phyloP scores from a whole-genome alignment of 2,329 filamentous ascomycete species.

The Laburnicola sp. region DNA sequence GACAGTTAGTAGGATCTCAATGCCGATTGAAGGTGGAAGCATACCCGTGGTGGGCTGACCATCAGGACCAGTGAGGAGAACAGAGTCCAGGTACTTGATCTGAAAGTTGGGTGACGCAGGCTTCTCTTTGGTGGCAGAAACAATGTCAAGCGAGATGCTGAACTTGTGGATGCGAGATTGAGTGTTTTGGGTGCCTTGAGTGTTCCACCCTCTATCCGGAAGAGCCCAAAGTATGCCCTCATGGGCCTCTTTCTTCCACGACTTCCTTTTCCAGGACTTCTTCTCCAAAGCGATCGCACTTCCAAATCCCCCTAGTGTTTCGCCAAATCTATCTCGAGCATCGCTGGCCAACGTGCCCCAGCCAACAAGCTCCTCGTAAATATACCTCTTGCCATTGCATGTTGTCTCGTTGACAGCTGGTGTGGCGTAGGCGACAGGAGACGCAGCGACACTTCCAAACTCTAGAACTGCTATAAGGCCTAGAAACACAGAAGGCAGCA shows the following conservation, averaged over 20 bases:
- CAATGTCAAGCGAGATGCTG: conserved; percentile 60
- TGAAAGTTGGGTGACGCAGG: conserved; percentile 64
- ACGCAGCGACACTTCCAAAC: conserved; percentile 21
- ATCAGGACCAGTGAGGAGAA: conserved; percentile 65
- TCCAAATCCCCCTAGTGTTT: conserved; percentile 69
- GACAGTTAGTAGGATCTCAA: neutral
- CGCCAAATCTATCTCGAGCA: conserved; percentile 67
- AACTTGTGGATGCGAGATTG: conserved; percentile 71
- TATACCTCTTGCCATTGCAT: conserved; percentile 64
- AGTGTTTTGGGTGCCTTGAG: conserved; percentile 68
- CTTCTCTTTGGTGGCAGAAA: conserved; percentile 55
- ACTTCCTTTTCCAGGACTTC: conserved; percentile 60
- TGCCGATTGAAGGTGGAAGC: conserved; percentile 15
- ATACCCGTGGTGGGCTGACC: conserved; percentile 60
- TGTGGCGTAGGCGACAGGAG: conserved; percentile 10
- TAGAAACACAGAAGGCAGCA: conserved; percentile 23
- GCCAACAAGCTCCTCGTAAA: conserved; percentile 69
- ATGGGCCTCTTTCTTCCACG: conserved; percentile 54
- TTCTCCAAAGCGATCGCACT: conserved; percentile 66
- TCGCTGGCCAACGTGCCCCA: conserved; percentile 64
- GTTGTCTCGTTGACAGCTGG: conserved; percentile 43
- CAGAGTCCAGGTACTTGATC: conserved; percentile 65
- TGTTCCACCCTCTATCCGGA: conserved; percentile 75
- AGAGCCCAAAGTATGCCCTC: conserved; percentile 64
- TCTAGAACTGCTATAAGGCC: conserved; percentile 24